Evolutionary conservation across 257 asterid genomes (phyloP), one percentile per base, ranked within the genome.

Genomic region (Paraleonurus japonicus): DNA sequence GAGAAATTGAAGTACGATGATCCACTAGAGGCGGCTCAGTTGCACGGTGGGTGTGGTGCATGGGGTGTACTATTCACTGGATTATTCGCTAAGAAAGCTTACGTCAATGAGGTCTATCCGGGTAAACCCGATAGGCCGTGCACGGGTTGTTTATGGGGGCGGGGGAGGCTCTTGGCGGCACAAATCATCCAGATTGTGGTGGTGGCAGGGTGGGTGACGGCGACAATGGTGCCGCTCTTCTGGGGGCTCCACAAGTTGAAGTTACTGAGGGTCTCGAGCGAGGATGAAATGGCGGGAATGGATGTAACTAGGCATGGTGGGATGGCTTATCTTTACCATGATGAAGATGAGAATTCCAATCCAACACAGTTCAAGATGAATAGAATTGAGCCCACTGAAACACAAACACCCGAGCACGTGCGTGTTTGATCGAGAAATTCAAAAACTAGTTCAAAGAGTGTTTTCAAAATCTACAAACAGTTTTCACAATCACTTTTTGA

Each of bases 71-170:
- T 87, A n/a, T 87, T 87, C 75, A 87, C 93, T 0, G 93, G 93
- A 0, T 43, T 87, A 72, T 87, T 87, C 7, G 93, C 93, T 0
- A 79, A 75, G 20, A 61, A 87, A 53, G 53, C 15, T 1, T 83
- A 73, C 4, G 90, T 87, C 16, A 71, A 78, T 3, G 88, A 87
- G 81, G 93, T 81, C 7, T 87, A 85, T 16, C 77, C 78, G 0
- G 83, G 84, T 0, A 63, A 10, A 13, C 81, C 79, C 0, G 88
- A 35, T 28, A 76, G 93, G 69, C 87, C 90, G 2, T 78, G n/a
- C n/a, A 87, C n/a, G 94, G 94, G 50, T 41, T 85, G 71, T 76
- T 87, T 24, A 87, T 87, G 94, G 94, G 94, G 94, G 94, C 1
- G 94, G 94, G 90, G 89, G 67, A 83, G 58, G 78, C 87, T 87